These are phyloP conservation scores for Tolypocladium amazonense DNA, from an alignment of 2,329 filamentous ascomycete species.

Conservation along the genomic window DNA sequence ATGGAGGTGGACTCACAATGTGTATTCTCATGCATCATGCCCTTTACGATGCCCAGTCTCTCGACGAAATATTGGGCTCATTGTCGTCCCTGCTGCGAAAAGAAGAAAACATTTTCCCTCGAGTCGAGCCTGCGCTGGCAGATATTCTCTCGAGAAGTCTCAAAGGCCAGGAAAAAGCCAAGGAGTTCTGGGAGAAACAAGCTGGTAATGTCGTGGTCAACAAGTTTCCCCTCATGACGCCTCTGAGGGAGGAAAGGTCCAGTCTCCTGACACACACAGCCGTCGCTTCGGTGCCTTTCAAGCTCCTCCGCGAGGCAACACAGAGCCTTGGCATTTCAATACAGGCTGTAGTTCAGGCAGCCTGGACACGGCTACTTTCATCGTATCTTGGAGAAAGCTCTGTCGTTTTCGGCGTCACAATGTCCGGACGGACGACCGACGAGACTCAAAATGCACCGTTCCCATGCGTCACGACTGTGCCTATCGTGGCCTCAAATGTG, in stretches of 20 bases:
- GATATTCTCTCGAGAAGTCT: conserved; percentile 27
- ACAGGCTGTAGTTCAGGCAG: conserved; percentile 64
- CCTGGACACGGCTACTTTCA: conserved; percentile 67
- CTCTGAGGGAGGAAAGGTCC: conserved; percentile 34
- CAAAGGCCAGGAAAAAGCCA: conserved; percentile 19
- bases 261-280: conserved; percentile 21
- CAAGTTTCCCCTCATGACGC: conserved; percentile 67
- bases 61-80: conserved; percentile 53
- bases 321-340: conserved; percentile 54
- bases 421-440: conserved; percentile 62
- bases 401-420: conserved; percentile 69
- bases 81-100: conserved; percentile 28
- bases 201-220: conserved; percentile 46
- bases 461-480: conserved; percentile 75
- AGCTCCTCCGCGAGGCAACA: conserved; percentile 44
- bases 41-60: conserved; percentile 72
- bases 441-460: conserved; percentile 52
- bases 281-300: conserved; percentile 25
- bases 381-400: conserved; percentile 65
- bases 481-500: conserved; percentile 50
- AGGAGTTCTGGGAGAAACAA: conserved; percentile 53
- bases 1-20: conserved; percentile 16
- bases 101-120: conserved; percentile 1
- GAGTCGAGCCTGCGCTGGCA: conserved; percentile 25
- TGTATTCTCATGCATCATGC: conserved; percentile 61